Evolutionary conservation across 371 early-diverging fungal genomes (phyloP).

Genomic region (Rhizopus delemar): DNA sequence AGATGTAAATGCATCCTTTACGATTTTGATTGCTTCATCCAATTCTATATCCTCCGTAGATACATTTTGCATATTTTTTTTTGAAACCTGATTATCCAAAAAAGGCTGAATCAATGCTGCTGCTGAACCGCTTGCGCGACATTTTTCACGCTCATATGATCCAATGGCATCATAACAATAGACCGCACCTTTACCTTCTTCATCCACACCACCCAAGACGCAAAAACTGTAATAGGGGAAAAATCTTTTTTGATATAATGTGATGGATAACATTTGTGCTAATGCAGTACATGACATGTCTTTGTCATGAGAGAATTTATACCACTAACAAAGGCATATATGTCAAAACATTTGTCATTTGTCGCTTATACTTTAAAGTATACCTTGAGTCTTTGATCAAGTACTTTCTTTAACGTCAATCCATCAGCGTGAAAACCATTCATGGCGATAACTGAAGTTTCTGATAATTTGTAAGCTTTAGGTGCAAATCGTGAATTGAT

Average conservation of each 20-base stretch:
- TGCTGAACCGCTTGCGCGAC: conserved; percentile 90
- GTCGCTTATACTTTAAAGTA: neutral
- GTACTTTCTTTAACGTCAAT: conserved; percentile 78
- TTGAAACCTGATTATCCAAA: conserved; percentile 90
- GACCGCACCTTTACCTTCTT: conserved; percentile 87
- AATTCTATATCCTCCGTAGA: conserved; percentile 46
- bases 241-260: conserved; percentile 94
- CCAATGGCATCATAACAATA: conserved; percentile 98
- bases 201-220: conserved; percentile 91
- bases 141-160: conserved; percentile 81
- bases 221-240: conserved; percentile 98
- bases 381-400: conserved; percentile 91
- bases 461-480: conserved; percentile 91
- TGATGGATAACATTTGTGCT: conserved; percentile 95
- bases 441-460: conserved; percentile 84
- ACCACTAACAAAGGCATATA: conserved; percentile 64
- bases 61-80: conserved; percentile 64
- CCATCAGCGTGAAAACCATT: conserved; percentile 97
- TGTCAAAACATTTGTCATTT: neutral
- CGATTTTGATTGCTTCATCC: conserved; percentile 78
- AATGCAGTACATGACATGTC: conserved; percentile 82
- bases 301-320: conserved; percentile 90
- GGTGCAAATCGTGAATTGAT: conserved; percentile 96
- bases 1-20: conserved; percentile 96
- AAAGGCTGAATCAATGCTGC: conserved; percentile 96